Percentiles rank a stretch among this genome's conserved stretches.
These are phyloP conservation scores for Corylus americana DNA, from an alignment of 306 rosid species.

Conservation along the genomic window DNA sequence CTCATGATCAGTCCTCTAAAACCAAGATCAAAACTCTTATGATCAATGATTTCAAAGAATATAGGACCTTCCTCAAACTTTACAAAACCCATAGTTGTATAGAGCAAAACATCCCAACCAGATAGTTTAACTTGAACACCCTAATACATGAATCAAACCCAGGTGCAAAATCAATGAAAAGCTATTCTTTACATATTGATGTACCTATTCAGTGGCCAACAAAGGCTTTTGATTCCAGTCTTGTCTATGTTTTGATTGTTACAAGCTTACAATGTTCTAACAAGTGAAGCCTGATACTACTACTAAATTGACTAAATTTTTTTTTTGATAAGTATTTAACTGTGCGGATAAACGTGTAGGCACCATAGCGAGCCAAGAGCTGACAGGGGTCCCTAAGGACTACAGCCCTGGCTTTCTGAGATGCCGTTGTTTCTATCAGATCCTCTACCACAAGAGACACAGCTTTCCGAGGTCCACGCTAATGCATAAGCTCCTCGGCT, in stretches of 20 bases:
- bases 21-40: neutral
- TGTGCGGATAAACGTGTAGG: constrained; percentile 5
- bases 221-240: neutral
- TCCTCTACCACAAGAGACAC: constrained; percentile 7
- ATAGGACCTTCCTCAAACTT: neutral
- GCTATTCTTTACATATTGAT: neutral
- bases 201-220: neutral
- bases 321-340: no score
- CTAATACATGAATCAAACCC: neutral
- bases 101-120: neutral
- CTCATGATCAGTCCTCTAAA: neutral
- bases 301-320: neutral
- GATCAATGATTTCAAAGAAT: neutral
- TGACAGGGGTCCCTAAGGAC: constrained; percentile 2
- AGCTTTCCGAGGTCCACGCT: neutral
- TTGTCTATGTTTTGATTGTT: neutral
- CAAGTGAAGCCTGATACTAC: neutral
- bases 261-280: neutral
- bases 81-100: no score
- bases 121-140: neutral
- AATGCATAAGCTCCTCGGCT: neutral
- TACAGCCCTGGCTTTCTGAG: constrained; percentile 41
- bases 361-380: constrained; percentile 50
- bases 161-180: neutral
- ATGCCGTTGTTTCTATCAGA: constrained; percentile 28